phyloP scores from a whole-genome alignment of 1,284 basidiomycete genomes.

The Ganoderma sinense region DNA sequence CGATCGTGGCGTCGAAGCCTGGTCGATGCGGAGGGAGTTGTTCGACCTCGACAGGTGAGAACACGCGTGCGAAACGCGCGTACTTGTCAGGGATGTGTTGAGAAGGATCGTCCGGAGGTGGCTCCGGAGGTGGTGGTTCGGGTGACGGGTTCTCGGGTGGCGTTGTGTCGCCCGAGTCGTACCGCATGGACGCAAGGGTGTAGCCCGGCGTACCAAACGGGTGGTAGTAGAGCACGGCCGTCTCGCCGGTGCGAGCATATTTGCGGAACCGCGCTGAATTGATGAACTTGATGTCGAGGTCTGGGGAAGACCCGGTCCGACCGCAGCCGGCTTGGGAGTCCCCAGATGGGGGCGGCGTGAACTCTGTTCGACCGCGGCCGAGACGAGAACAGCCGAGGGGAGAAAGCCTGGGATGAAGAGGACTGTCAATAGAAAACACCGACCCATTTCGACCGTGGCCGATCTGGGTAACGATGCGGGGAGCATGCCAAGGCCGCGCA shows the following conservation, averaged over 20 bases:
- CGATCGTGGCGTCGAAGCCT: constrained; percentile 21
- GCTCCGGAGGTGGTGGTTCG: neutral
- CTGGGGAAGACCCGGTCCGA: too few relatives aligned
- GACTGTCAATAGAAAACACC: too few relatives aligned
- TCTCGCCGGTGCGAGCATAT: neutral
- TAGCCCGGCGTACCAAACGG: neutral
- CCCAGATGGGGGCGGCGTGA: neutral
- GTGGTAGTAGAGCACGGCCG: neutral
- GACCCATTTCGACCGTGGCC: too few relatives aligned
- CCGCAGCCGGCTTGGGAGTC: neutral
- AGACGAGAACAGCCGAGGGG: neutral
- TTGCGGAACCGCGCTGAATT: neutral
- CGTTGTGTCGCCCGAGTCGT: too few relatives aligned
- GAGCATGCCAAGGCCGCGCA: too few relatives aligned
- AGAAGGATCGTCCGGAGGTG: neutral
- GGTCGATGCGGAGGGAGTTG: constrained; percentile 23
- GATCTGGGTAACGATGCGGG: too few relatives aligned
- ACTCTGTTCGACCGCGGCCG: constrained; percentile 15
- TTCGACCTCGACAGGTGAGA: constrained; percentile 23
- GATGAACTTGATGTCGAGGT: neutral
- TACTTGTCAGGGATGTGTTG: constrained; percentile 15
- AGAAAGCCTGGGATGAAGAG: neutral
- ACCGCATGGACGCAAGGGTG: neutral
- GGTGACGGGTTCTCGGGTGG: too few relatives aligned
- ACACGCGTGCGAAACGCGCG: constrained; percentile 12